Percentiles rank a stretch among this genome's conserved stretches.
Conservation (phyloP, 805 yeast species). For the Cyberlindnera saturnus region DNA sequence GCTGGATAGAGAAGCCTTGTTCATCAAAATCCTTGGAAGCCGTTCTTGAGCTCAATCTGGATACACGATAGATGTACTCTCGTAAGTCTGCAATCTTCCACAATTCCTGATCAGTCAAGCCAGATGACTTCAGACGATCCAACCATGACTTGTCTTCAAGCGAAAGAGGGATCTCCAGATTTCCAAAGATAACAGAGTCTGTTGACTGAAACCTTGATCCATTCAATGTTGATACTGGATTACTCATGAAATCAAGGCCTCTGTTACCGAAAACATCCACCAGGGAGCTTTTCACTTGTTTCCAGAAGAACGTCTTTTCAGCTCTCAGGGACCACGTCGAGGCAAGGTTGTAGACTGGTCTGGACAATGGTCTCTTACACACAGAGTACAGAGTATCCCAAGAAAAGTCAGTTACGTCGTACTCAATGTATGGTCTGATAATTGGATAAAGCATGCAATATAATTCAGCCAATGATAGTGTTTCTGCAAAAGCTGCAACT, state of each 20-base stretch:
- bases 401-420: constrained; percentile 64
- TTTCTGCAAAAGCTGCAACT: constrained; percentile 54
- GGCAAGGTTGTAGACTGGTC: constrained; percentile 57
- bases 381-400: constrained; percentile 65
- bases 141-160: constrained; percentile 69
- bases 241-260: constrained; percentile 28
- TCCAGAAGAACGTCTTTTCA: constrained; percentile 76
- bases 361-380: constrained; percentile 59
- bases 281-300: constrained; percentile 33
- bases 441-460: constrained; percentile 82
- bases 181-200: constrained; percentile 31
- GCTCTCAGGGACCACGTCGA: constrained; percentile 68
- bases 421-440: constrained; percentile 66
- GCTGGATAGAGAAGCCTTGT: constrained; percentile 21
- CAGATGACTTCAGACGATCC: constrained; percentile 64
- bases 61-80: constrained; percentile 58
- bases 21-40: constrained; percentile 12
- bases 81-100: constrained; percentile 80
- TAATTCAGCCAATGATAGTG: constrained; percentile 67
- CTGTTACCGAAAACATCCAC: constrained; percentile 42
- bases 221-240: constrained; percentile 14
- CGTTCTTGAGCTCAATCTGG: constrained; percentile 31
- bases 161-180: constrained; percentile 47
- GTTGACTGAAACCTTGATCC: constrained; percentile 9
- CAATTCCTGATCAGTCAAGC: constrained; percentile 61